Evolutionary conservation across 345 rosid species (phyloP), one percentile per base, ranked within the genome.

Genomic region (Gossypium sturtianum): DNA sequence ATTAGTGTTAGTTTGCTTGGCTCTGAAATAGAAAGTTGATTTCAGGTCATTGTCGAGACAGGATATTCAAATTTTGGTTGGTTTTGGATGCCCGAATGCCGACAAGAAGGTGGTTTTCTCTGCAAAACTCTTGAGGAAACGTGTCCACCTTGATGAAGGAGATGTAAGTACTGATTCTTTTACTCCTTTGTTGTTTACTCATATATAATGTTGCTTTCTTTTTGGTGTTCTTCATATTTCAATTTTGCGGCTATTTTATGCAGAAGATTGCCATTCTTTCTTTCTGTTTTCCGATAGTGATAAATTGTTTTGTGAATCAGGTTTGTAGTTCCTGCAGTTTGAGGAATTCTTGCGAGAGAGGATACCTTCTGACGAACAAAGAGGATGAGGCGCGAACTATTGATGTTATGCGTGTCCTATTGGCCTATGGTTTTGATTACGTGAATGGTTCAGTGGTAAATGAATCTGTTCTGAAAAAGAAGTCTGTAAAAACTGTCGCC

Each of bases 301-400:
- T 58, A 22, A 22, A 23, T 74, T 27, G 34, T 79, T 70, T 19
- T 57, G 34, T 78, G 62, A 58, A 82, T 76, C 91, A 57, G 99
- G 92, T 95, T 73, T 95, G 98, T 82, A 93, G 99, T 80, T 87
- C 89, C 77, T 95, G 99, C 86, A 88, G 89, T 79, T 84, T 93
- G 83, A 93, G 99, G 80, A 91, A 79, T 78, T 84, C 96, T 44
- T 95, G 99, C 76, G 94, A 91, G 56, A 88, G 83, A 80, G 99
- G 88, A n/a, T 95, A 86, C 85, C 89, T 95, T 61, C 34, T 91
- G 70, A 88, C 98, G 20, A 91, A 95, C 73, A 95, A 91, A 82
- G 99, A 95, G 88, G 97, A 93, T 19, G 99, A 95, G 82, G 98
- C 98, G 51, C 92, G 97, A n/a, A 95, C 97, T 0, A 62, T 90